phyloP scores from a whole-genome alignment of 2,329 filamentous ascomycete species.

The Decorospora gaudefroyi region DNA sequence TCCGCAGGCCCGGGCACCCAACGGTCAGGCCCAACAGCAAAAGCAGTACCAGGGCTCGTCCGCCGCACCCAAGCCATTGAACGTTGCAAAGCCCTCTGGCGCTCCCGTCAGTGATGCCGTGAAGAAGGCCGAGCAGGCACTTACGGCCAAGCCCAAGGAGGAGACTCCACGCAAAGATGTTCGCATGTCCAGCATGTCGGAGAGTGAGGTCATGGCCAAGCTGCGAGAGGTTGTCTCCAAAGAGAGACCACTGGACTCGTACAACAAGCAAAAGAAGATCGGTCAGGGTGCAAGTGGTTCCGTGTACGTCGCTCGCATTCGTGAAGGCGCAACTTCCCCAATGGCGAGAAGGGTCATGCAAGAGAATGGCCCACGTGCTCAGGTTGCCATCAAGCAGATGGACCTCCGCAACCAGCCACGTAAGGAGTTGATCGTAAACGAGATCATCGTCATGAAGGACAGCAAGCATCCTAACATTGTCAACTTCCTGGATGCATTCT shows the following conservation, averaged over 20 bases:
- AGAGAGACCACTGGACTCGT: slow-evolving; percentile 90
- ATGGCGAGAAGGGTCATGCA: slow-evolving; percentile 78
- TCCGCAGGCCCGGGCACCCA: slow-evolving; percentile 50
- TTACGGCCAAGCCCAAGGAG: slow-evolving; percentile 72
- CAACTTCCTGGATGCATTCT: slow-evolving; percentile 95
- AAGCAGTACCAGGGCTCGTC: slow-evolving; percentile 51
- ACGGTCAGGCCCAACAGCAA: slow-evolving; percentile 49
- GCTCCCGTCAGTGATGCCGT: slow-evolving; percentile 67
- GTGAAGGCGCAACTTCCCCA: slow-evolving; percentile 80
- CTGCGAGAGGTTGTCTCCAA: slow-evolving; percentile 93
- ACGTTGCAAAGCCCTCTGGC: slow-evolving; percentile 54
- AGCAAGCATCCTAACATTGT: slow-evolving; percentile 98
- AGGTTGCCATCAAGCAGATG: slow-evolving; percentile 99
- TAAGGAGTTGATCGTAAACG: slow-evolving; percentile 98
- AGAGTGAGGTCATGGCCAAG: slow-evolving; percentile 95
- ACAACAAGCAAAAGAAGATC: slow-evolving; percentile 99
- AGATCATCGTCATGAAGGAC: slow-evolving; percentile 99
- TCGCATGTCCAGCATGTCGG: slow-evolving; percentile 98
- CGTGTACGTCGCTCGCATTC: slow-evolving; percentile 95
- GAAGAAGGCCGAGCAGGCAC: slow-evolving; percentile 85
- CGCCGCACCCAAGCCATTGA: slow-evolving; percentile 60
- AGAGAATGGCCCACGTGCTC: slow-evolving; percentile 77
- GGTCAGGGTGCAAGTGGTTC: slow-evolving; percentile 97
- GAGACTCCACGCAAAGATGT: slow-evolving; percentile 84
- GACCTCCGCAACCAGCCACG: slow-evolving; percentile 94